Evolutionary conservation across 139 green algal genomes (phyloP), one percentile per base, ranked within the genome.

Genomic region (Coelastrella sp.): DNA sequence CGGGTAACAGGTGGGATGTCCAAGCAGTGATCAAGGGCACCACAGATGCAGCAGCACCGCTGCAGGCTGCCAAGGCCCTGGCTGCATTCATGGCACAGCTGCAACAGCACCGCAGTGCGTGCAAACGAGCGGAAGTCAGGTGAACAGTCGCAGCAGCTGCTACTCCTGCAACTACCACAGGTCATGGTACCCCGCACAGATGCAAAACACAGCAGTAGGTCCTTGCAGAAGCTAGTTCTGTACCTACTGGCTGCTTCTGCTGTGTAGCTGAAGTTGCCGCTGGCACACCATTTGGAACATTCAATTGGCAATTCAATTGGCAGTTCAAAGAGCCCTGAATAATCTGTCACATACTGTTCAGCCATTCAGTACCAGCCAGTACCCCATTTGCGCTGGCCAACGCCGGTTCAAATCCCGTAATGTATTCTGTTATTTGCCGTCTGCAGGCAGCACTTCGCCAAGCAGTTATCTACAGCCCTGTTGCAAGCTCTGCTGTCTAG

Each of bases 1-100:
- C 8, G 8, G 5, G 19, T 11, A 78, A 25, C 70, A 61, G 82
- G 25, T 87, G 82, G 82, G 82, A 87, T 17, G 61, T 87, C 7
- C 82, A 87, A 20, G 82, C 82, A 78, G 82, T 61, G 15, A 61
- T 22, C 25, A 87, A 78, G 82, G 82, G 82, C 63, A 87, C 61
- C 12, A 76, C 61, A 27, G 82, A 87, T 59, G 61, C 61, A 60
- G 61, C 63, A 65, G 82, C 82, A 35, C 82, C 72, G 61, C 63
- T 87, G 15, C 82, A 87, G 14, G 82, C 82, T 15, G 63, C 82
- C 7, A 87, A 78, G 20, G 24, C 12, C 14, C 27, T 87, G 25
- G 15, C 15, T 9, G 61, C 61, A 15, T 61, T 87, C 60, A 19
- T 78, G 15, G 35, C 15, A 20, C 25, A 78, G 15, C 11, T 78